These are phyloP conservation scores for Alloascoidea hylecoeti DNA, from an alignment of 805 yeast genomes.

Conservation along the genomic window DNA sequence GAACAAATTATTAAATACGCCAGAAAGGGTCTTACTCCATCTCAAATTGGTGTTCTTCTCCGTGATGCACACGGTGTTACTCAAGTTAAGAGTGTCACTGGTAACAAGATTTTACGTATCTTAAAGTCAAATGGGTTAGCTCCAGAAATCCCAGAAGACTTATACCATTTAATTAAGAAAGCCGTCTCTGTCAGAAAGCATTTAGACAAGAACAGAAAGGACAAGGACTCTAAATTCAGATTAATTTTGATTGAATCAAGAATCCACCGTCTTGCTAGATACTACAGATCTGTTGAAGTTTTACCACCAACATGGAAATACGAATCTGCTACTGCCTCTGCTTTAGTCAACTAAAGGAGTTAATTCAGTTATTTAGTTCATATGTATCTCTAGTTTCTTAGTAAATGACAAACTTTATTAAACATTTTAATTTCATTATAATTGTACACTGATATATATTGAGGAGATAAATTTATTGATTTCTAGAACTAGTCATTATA, in stretches of 20 bases:
- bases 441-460: too few species aligned
- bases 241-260: slow-evolving; percentile 99
- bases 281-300: slow-evolving; percentile 99
- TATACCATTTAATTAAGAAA: slow-evolving; percentile 97
- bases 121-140: slow-evolving; percentile 98
- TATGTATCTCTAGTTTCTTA: too few species aligned
- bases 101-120: slow-evolving; percentile 98
- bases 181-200: slow-evolving; percentile 99
- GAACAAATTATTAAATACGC: slow-evolving; percentile 99
- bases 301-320: slow-evolving; percentile 99
- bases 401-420: too few species aligned
- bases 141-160: slow-evolving; percentile 99
- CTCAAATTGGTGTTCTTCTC: slow-evolving; percentile 97
- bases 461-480: too few species aligned
- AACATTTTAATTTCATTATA: too few species aligned
- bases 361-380: too few species aligned
- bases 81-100: slow-evolving; percentile 93
- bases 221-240: slow-evolving; percentile 99
- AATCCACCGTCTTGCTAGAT: slow-evolving; percentile 99
- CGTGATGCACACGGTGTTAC: slow-evolving; percentile 99
- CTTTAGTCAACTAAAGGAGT: slow-evolving; percentile 80
- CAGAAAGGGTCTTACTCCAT: slow-evolving; percentile 99
- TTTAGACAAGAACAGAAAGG: slow-evolving; percentile 99
- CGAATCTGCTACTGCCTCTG: slow-evolving; percentile 99
- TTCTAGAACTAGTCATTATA: too few species aligned